Percentiles rank a stretch among this genome's conserved stretches.
These are phyloP conservation scores for Leonotis leonurus DNA, from an alignment of 257 asterid genomes.

Conservation along the genomic window DNA sequence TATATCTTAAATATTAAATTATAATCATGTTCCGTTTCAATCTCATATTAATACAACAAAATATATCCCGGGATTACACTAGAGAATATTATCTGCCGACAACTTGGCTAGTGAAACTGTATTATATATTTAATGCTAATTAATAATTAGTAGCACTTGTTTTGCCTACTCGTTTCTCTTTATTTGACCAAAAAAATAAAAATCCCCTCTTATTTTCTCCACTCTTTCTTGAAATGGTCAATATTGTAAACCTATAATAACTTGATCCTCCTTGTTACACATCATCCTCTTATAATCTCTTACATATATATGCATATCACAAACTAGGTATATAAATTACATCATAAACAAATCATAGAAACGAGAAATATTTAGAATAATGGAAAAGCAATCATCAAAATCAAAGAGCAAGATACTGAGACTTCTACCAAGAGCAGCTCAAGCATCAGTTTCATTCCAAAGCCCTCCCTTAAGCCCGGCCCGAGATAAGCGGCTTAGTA, in stretches of 20 bases:
- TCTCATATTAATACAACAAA: too few species aligned
- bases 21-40: too few species aligned
- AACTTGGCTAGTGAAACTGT: constrained; percentile 9
- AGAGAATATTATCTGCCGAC: too few species aligned
- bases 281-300: neutral
- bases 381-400: constrained; percentile 32
- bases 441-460: constrained; percentile 34
- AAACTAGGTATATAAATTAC: too few species aligned
- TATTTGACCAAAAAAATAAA: constrained; percentile 22
- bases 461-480: constrained; percentile 33
- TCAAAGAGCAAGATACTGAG: constrained; percentile 30
- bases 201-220: neutral
- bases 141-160: neutral
- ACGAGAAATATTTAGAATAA: neutral
- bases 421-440: constrained; percentile 34
- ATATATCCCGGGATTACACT: too few species aligned
- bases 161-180: constrained; percentile 15
- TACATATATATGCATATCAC: too few species aligned
- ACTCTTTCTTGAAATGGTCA: constrained; percentile 19
- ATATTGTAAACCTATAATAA: constrained; percentile 20
- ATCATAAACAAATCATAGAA: too few species aligned
- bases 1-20: too few species aligned
- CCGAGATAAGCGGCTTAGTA: constrained; percentile 24
- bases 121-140: constrained; percentile 15
- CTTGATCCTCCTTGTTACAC: constrained; percentile 17